Percentiles rank a stretch among this genome's conserved stretches.
Evolutionary conservation across 1,284 basidiomycete species (phyloP).

Genomic region (Ceratorhiza oryzae-sativae): DNA sequence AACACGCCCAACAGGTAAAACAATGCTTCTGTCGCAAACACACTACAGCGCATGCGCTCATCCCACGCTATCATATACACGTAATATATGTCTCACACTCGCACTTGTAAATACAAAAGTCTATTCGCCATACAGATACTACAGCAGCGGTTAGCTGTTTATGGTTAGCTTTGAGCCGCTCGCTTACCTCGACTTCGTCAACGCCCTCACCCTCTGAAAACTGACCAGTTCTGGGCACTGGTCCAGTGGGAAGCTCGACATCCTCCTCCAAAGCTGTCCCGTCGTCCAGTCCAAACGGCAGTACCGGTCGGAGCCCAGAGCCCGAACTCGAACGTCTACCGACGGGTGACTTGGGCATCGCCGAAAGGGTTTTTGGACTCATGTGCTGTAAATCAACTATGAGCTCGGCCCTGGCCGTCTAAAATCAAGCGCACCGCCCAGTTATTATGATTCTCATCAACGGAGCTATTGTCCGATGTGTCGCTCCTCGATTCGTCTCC

Average conservation of each 20-base stretch:
- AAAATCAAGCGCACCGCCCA: constrained; percentile 77
- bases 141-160: constrained; percentile 2
- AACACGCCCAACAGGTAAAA: constrained; percentile 23
- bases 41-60: constrained; percentile 1
- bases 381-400: constrained; percentile 72
- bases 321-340: constrained; percentile 78
- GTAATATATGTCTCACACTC: constrained; percentile 1
- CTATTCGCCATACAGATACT: constrained; percentile 56
- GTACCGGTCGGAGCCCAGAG: constrained; percentile 78
- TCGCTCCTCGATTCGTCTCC: constrained; percentile 77
- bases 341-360: constrained; percentile 83
- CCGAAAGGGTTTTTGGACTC: constrained; percentile 91
- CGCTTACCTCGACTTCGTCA: constrained; percentile 72
- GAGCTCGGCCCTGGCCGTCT: background rate
- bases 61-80: constrained; percentile 1
- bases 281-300: constrained; percentile 80
- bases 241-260: constrained; percentile 67
- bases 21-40: background rate
- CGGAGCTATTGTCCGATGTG: constrained; percentile 60
- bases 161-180: background rate
- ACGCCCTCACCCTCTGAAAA: constrained; percentile 66
- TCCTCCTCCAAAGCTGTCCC: constrained; percentile 69
- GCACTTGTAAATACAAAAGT: background rate
- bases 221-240: constrained; percentile 72
- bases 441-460: constrained; percentile 85